phyloP scores from a whole-genome alignment of 1,139 yeast species.

The Saccharomyces uvarum region DNA sequence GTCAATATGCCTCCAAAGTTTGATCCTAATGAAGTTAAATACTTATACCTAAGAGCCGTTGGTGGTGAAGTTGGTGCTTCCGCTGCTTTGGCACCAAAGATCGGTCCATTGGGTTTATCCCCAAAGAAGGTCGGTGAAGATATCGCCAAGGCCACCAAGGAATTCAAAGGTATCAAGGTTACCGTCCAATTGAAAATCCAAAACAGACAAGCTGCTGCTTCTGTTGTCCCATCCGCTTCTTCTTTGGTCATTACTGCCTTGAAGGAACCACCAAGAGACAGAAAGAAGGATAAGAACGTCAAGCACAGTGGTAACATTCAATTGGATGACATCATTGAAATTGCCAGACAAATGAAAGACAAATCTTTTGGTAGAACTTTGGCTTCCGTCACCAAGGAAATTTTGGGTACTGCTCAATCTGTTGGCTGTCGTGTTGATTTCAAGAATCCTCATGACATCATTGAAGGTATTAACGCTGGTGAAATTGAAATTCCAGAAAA shows the following conservation, averaged over 20 bases:
- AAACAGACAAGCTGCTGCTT: slow-evolving; percentile 99
- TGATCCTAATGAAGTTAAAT: slow-evolving; percentile 98
- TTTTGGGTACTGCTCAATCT: slow-evolving; percentile 99
- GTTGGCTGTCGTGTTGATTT: slow-evolving; percentile 98
- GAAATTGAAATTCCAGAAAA: slow-evolving; percentile 93
- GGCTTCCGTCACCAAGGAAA: slow-evolving; percentile 96
- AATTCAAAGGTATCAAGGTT: slow-evolving; percentile 98
- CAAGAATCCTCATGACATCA: slow-evolving; percentile 98
- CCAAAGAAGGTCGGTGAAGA: slow-evolving; percentile 99
- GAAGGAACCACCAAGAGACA: slow-evolving; percentile 99
- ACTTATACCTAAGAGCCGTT: slow-evolving; percentile 98
- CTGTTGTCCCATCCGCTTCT: slow-evolving; percentile 99
- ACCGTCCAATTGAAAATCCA: slow-evolving; percentile 97
- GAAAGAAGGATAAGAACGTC: slow-evolving; percentile 99
- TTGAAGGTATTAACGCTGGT: slow-evolving; percentile 96
- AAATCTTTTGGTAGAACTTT: slow-evolving; percentile 97
- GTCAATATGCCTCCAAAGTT: slow-evolving; percentile 81
- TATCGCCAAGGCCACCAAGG: slow-evolving; percentile 99
- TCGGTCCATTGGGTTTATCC: slow-evolving; percentile 99
- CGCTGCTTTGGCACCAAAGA: slow-evolving; percentile 98
- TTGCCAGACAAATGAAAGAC: slow-evolving; percentile 96
- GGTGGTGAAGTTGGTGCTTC: slow-evolving; percentile 99
- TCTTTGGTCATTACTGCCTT: slow-evolving; percentile 98
- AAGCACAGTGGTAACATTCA: slow-evolving; percentile 99
- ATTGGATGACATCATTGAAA: slow-evolving; percentile 91